These are phyloP conservation scores for Cladosporium sp. DNA, from an alignment of 2,329 filamentous ascomycete genomes.

Conservation along the genomic window DNA sequence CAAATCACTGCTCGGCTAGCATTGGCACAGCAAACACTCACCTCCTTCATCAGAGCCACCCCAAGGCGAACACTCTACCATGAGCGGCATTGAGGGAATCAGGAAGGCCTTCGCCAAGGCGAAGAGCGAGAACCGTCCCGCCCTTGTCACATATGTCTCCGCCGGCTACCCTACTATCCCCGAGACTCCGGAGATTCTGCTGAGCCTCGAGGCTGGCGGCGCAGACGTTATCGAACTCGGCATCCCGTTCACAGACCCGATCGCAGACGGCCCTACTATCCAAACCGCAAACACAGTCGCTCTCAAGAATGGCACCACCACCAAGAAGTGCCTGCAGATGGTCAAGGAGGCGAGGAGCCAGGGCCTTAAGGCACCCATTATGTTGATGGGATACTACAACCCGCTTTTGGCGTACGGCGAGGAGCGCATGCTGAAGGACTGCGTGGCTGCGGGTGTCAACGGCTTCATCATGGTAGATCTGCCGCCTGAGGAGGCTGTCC, in stretches of 20 bases:
- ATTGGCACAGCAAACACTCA: not conserved
- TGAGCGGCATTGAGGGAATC: constrained; percentile 33
- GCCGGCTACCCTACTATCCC: constrained; percentile 82
- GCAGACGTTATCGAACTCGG: constrained; percentile 94
- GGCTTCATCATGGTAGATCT: constrained; percentile 96
- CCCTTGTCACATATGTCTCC: constrained; percentile 92
- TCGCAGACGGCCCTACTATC: constrained; percentile 94
- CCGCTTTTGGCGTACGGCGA: constrained; percentile 91
- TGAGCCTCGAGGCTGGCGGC: constrained; percentile 88
- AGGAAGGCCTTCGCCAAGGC: constrained; percentile 46
- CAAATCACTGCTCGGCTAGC: too few species aligned
- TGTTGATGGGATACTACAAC: constrained; percentile 99
- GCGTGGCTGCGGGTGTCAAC: constrained; percentile 77
- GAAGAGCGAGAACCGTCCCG: constrained; percentile 52
- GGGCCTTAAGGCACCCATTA: constrained; percentile 73
- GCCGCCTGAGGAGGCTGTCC: constrained; percentile 89
- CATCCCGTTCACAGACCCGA: constrained; percentile 94
- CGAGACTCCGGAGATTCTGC: constrained; percentile 74
- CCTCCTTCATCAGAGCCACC: not conserved
- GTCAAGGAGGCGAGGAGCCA: constrained; percentile 70
- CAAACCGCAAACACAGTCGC: constrained; percentile 90
- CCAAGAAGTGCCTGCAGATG: constrained; percentile 72
- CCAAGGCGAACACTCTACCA: not conserved
- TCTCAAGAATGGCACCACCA: constrained; percentile 80
- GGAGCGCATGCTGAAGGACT: constrained; percentile 78